Conservation (phyloP, 768 basidiomycete species). For the Termitomyces sp. region DNA sequence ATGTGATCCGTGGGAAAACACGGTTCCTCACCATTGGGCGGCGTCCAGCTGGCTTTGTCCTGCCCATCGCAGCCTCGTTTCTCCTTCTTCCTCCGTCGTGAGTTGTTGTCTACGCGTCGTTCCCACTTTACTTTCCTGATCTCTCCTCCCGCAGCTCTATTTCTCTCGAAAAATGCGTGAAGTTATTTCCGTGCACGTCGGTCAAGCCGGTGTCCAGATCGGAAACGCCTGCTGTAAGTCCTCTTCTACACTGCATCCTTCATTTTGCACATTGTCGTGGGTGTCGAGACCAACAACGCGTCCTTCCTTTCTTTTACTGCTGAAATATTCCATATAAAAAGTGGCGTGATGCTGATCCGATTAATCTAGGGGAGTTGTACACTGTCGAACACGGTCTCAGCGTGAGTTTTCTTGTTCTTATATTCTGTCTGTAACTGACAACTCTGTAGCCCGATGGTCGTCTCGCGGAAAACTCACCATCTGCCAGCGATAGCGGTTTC, state of each 20-base stretch:
- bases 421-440: conserved; percentile 11
- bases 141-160: conserved; percentile 15
- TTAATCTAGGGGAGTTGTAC: conserved; percentile 85
- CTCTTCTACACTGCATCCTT: conserved; percentile 5
- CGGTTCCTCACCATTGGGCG: conserved; percentile 34
- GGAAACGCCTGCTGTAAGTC: conserved; percentile 94
- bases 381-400: conserved; percentile 96
- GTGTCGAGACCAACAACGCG: conserved; percentile 12
- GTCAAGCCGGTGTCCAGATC: conserved; percentile 94
- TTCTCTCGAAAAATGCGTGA: conserved; percentile 61
- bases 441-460: conserved; percentile 83
- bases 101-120: conserved; percentile 26
- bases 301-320: conserved; percentile 4
- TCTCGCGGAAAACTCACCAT: conserved; percentile 65
- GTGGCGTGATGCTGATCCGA: conserved; percentile 21
- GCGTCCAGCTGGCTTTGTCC: conserved; percentile 40
- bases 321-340: conserved; percentile 1
- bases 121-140: conserved; percentile 16
- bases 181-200: conserved; percentile 96
- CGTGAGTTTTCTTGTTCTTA: conserved; percentile 45
- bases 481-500: conserved; percentile 79
- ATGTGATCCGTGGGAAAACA: conserved; percentile 40
- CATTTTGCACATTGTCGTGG: conserved; percentile 2
- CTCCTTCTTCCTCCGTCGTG: conserved; percentile 18
- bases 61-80: conserved; percentile 38